Evolutionary conservation across 2,329 filamentous ascomycete species (phyloP), one percentile per base, ranked within the genome.

Genomic region (Xylariaceae sp.): DNA sequence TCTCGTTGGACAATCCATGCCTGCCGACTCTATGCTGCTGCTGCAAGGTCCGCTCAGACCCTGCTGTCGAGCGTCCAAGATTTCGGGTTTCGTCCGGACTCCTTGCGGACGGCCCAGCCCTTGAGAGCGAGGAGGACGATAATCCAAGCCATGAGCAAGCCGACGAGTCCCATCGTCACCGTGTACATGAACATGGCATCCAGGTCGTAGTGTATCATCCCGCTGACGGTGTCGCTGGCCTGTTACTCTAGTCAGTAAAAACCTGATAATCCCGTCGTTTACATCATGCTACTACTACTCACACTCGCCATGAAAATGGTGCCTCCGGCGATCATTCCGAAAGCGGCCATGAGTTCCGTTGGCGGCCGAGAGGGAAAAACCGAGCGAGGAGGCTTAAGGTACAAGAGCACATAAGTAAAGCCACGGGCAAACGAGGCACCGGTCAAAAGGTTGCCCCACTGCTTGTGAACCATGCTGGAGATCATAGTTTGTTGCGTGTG

Each of bases 131-230:
- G 84, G 10, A 89, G 77, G 23, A 92, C 68, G 19, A 96, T 82
- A 51, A 89, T 83, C 87, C 90, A 96, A 0, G 92, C 87, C 89
- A 97, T 93, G 49, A 96, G 74, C 48, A 96, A 79, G 1, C 88
- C 89, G 1, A 91, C 90, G 6, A 96, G 71, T 2, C 93, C 93
- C 84, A 96, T 89, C 9, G 87, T 89, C 32, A 96, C 83, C 0
- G 91, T 96, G 74, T 96, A 96, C 59, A 91, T 85, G 73, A 96
- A 95, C 92, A 96, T 97, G 61, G 90, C 90, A 68, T 96, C 90
- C 16, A 96, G 77, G 3, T 87, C 75, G 69, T 93, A 88, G 54
- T 83, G 81, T 57, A 93, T 87, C 78, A 96, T 90, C n/a, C 86
- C 85, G 9, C 80, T 72, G 21, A 97, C 83, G 0, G 89, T 89